Evolutionary conservation across 805 yeast species (phyloP).

Genomic region (Wickerhamomyces queroliae): DNA sequence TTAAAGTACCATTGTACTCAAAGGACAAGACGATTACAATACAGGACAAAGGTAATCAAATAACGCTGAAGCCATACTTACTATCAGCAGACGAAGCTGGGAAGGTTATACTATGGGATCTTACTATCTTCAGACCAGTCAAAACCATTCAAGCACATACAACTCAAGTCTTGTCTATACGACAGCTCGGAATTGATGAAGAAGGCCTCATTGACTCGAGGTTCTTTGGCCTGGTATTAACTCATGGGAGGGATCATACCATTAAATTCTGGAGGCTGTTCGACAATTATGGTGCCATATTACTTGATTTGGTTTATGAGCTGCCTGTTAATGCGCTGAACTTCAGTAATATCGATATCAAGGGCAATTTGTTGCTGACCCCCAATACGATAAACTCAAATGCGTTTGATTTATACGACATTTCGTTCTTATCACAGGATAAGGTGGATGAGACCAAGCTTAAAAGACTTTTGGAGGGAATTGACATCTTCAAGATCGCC

Average conservation of each 20-base stretch:
- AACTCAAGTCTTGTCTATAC: slow-evolving; percentile 42
- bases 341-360: slow-evolving; percentile 56
- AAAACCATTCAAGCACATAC: slow-evolving; percentile 58
- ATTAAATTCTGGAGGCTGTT: slow-evolving; percentile 40
- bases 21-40: not conserved
- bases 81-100: slow-evolving; percentile 61
- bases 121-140: slow-evolving; percentile 48
- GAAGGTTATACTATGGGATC: slow-evolving; percentile 58
- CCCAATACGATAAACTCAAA: slow-evolving; percentile 65
- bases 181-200: slow-evolving; percentile 32
- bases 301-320: slow-evolving; percentile 26
- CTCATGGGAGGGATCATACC: slow-evolving; percentile 66
- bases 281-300: slow-evolving; percentile 2
- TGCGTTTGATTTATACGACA: slow-evolving; percentile 53
- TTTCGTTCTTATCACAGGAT: slow-evolving; percentile 20
- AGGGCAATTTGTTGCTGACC: slow-evolving; percentile 34
- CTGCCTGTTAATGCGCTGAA: slow-evolving; percentile 72
- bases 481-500: slow-evolving; percentile 14
- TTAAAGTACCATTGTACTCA: slow-evolving; percentile 12
- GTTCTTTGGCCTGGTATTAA: slow-evolving; percentile 39
- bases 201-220: slow-evolving; percentile 10
- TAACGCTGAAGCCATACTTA: slow-evolving; percentile 28
- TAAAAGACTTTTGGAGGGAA: slow-evolving; percentile 19
- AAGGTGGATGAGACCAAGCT: slow-evolving; percentile 12
- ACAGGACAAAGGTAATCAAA: not conserved